Base-by-base conservation (phyloP, 2,329 filamentous ascomycete genomes). In the Diaporthe caulivora region DNA sequence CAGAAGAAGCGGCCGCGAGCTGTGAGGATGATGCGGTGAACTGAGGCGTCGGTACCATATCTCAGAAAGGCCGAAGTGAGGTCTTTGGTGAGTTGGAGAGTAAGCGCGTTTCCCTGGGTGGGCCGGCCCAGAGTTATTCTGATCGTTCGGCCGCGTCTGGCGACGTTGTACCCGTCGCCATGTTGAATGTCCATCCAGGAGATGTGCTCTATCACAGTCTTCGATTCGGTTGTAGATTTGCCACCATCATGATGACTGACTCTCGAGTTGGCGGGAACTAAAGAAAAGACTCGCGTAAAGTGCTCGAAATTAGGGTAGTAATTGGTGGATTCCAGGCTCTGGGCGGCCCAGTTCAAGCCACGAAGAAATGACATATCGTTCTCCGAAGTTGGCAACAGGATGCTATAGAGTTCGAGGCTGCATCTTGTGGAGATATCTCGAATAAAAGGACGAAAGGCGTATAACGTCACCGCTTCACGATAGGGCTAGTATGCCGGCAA, bases 1-100 rank as follows among this genome's bases (percentile, higher is more conserved):
- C 83, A 85, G 74, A 85, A 85, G 76, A 78, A 84, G 60, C 79
- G 81, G 10, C 84, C 84, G 2, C 73, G 75, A 0, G 79, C 82
- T 1, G 78, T 81, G 7, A 86, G 72, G 64, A 81, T 77, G 10
- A 86, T 80, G 1, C 83, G 83, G 3, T 65, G 62, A 3, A 65
- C 31, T 10, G 62, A 26, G 15, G 1, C 17, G 21, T 65, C 62
- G 31, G 21, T n/a, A 17, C 44, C n/a, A 21, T 51, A 65, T 40
- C 21, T 65, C 18, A 31, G 24, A 4, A 65, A 65, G 8, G 37
- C 44, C 13, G 62, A 51, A 8, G 62, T 26, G 13, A 65, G 62
- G 13, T 65, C 62, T 24, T 51, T 65, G 44, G 62, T 40, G 44
- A 65, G 44, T 47, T 37, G n/a, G 18, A 65, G 44, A 13, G 62